Base-by-base conservation (phyloP, 371 early-diverging fungal species). In the Paramicrosporidium saccamoebae region DNA sequence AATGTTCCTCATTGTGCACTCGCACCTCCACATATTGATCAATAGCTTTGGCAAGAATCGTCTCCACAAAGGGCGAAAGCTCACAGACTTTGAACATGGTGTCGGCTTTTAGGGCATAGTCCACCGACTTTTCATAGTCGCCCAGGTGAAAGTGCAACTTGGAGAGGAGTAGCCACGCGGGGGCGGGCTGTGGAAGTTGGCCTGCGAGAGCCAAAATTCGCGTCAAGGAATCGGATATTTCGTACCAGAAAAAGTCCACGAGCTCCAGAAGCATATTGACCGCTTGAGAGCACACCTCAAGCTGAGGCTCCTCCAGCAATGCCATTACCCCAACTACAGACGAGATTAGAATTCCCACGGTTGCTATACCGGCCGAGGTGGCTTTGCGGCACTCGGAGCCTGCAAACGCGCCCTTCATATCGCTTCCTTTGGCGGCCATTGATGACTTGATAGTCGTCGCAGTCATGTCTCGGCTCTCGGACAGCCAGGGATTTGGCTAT, bases 231-330 rank as follows among this genome's bases (percentile, higher is more conserved):
- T 92, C 94, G 14, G 88, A 57, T 27, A 88, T 77, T 39, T 90
- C 94, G 8, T 82, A 67, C 94, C 94, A 92, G 42, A 84, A 86
- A 31, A 65, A 62, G 48, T 79, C 74, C 22, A 84, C 74, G 27
- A 79, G 43, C 7, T 41, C 39, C 39, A 82, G 60, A 17, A 92
- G 61, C 48, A 69, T 59, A 29, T 72, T 41, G 19, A 92, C 57
- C 19, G 88, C 86, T 43, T 77, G 78, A 21, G 63, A 55, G 44
- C 78, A 62, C 24, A 90, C 60, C 36, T 73, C 69, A 14, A 62
- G 64, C 37, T 84, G 64, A n/a, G 52, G 46, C 39, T 90, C 92
- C 37, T 79, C 75, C 22, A 90, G 66, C 21, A 86, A 50, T 16
- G 88, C 62, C 31, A 90, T 54, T 20, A 82, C 58, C 29, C 88